Conservation (phyloP, 495 filamentous ascomycete genomes). For the Trypethelium eluteriae region DNA sequence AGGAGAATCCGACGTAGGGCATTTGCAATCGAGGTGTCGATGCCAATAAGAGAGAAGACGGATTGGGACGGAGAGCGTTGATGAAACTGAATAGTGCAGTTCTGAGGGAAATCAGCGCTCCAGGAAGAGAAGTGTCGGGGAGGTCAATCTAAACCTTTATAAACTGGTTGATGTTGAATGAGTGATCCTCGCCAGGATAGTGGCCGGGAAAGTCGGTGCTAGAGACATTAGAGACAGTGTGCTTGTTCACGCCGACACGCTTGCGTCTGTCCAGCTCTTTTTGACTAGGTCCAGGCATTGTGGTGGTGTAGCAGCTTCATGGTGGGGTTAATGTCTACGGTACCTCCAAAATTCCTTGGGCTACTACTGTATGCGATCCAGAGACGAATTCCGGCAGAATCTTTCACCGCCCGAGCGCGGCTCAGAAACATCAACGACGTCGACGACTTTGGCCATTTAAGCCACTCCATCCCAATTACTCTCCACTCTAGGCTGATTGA, state of each 20-base stretch:
- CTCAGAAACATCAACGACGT: slow-evolving; percentile 9
- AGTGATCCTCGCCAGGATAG: slow-evolving; percentile 82
- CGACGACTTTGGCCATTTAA: slow-evolving; percentile 1
- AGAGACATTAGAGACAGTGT: slow-evolving; percentile 80
- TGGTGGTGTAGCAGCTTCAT: not conserved
- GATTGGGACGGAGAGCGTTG: slow-evolving; percentile 64
- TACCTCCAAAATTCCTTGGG: not conserved
- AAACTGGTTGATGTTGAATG: slow-evolving; percentile 76
- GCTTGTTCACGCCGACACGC: slow-evolving; percentile 77
- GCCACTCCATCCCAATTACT: slow-evolving; percentile 9
- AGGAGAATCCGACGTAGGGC: slow-evolving; percentile 96
- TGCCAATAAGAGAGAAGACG: slow-evolving; percentile 82
- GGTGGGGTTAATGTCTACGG: not conserved
- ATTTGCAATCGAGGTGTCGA: slow-evolving; percentile 91
- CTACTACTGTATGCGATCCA: not conserved
- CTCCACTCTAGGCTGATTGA: slow-evolving; percentile 11
- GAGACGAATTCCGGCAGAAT: not conserved
- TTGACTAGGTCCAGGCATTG: slow-evolving; percentile 15
- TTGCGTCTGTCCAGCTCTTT: slow-evolving; percentile 39
- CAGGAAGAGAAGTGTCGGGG: not conserved
- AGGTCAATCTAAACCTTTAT: slow-evolving; percentile 41
- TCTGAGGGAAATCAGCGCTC: slow-evolving; percentile 32
- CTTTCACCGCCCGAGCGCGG: not conserved
- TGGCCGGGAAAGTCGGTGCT: slow-evolving; percentile 86
- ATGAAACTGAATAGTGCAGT: slow-evolving; percentile 73